Evolutionary conservation across 75 land plant genomes (phyloP).

Genomic region (Pseudotsuga menziesii): DNA sequence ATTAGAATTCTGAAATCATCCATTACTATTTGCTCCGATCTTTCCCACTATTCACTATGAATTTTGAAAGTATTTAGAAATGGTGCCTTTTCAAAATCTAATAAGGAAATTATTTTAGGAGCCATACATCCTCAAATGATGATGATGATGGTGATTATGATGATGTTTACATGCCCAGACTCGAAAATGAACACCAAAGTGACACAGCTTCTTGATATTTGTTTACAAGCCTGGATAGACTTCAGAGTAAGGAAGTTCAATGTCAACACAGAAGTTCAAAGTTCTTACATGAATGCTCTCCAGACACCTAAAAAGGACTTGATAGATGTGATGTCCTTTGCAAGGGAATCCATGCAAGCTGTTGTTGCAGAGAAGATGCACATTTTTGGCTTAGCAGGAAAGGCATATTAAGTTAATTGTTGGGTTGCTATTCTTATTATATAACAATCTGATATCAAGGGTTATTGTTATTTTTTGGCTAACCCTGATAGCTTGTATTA

Average conservation of each 20-base stretch:
- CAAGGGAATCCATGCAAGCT: constrained; percentile 79
- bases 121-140: neutral
- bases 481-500: no score
- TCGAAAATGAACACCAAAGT: neutral
- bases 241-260: constrained; percentile 90
- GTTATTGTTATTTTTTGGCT: no score
- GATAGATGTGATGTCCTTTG: constrained; percentile 66
- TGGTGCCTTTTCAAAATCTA: neutral
- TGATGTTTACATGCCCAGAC: neutral
- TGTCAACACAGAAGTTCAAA: constrained; percentile 93
- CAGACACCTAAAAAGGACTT: constrained; percentile 56
- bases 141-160: no score
- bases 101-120: neutral
- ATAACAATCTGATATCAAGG: no score
- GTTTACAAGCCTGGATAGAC: constrained; percentile 71
- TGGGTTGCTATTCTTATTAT: no score
- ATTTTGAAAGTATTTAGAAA: neutral
- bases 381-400: constrained; percentile 87
- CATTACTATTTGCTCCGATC: neutral
- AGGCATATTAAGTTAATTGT: constrained; percentile 28
- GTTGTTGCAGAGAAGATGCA: constrained; percentile 83
- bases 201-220: neutral
- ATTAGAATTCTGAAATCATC: no score
- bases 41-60: neutral
- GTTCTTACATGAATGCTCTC: constrained; percentile 75